Percentiles rank a stretch among this genome's conserved stretches.
phyloP scores from a whole-genome alignment of 805 yeast species.

The Wickerhamiella brachini region DNA sequence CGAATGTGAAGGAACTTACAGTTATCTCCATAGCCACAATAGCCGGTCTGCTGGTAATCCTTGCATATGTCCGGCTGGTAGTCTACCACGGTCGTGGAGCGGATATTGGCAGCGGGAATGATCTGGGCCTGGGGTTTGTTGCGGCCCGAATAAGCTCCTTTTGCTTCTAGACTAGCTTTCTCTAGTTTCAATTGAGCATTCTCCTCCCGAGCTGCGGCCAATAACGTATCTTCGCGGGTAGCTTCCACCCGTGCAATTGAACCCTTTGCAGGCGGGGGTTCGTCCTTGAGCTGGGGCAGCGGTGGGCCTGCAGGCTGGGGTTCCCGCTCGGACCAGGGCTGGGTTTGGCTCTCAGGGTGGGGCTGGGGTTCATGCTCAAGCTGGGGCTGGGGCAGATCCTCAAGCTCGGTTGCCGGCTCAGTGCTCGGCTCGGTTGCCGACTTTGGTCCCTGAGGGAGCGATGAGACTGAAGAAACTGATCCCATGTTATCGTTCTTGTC shows the following conservation, averaged over 20 bases:
- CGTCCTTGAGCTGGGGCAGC: neutral
- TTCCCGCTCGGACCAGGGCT: too few species aligned
- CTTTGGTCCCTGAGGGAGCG: too few species aligned
- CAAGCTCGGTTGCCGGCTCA: too few species aligned
- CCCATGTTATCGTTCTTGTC: too few species aligned
- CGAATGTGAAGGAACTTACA: conserved; percentile 89
- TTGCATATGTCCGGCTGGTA: conserved; percentile 92
- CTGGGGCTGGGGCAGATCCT: neutral
- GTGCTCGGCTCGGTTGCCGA: too few species aligned
- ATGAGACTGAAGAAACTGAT: too few species aligned
- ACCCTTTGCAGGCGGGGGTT: too few species aligned
- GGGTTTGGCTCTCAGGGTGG: neutral
- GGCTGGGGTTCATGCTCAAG: neutral
- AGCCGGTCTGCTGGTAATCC: conserved; percentile 81
- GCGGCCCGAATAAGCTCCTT: neutral
- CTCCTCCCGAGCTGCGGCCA: neutral
- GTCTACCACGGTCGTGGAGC: conserved; percentile 37
- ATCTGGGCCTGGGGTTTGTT: neutral
- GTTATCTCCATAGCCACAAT: conserved; percentile 93
- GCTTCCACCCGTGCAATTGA: too few species aligned
- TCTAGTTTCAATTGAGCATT: neutral
- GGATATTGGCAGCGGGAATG: neutral
- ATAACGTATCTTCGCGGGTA: neutral
- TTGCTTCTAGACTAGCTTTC: neutral
- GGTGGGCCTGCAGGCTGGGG: neutral